Evolutionary conservation across 2,329 filamentous ascomycete species (phyloP).

Genomic region (Gremmenia infestans): DNA sequence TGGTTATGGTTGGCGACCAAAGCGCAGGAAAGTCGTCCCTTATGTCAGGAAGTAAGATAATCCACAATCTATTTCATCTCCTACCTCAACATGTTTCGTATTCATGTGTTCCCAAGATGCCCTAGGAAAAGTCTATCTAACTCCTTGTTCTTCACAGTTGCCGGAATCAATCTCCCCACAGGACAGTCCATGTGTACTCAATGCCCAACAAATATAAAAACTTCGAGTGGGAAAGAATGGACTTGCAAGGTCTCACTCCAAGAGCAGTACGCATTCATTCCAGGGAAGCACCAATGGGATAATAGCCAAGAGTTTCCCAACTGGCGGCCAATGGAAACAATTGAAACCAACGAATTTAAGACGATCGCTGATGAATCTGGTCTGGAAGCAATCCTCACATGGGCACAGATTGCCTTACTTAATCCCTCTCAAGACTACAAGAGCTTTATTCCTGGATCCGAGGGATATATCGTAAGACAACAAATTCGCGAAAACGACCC

Average conservation of each 20-base stretch:
- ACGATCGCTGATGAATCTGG: conserved; percentile 54
- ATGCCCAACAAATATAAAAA: conserved; percentile 74
- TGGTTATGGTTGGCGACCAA: conserved; percentile 82
- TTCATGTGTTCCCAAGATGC: too few species aligned
- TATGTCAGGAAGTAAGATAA: too few species aligned
- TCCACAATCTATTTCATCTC: too few species aligned
- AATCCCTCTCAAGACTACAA: conserved; percentile 54
- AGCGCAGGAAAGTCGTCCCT: conserved; percentile 67
- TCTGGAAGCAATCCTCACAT: conserved; percentile 63
- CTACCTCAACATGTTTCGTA: too few species aligned
- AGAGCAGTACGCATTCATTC: conserved; percentile 54
- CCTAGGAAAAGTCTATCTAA: too few species aligned
- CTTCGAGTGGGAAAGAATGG: conserved; percentile 55
- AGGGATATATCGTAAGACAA: too few species aligned
- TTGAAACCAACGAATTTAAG: conserved; percentile 52
- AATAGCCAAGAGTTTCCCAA: conserved; percentile 46
- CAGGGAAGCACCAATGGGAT: not conserved
- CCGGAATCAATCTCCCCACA: conserved; percentile 66
- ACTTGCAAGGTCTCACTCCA: conserved; percentile 63
- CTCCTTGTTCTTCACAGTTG: conserved; percentile 57
- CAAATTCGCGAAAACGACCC: too few species aligned
- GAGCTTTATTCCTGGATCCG: conserved; percentile 35
- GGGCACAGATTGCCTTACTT: conserved; percentile 72
- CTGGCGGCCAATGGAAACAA: conserved; percentile 52
- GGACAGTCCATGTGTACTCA: conserved; percentile 70